Evolutionary conservation across 805 yeast genomes (phyloP).

Genomic region (Ogataea chonburiensis): DNA sequence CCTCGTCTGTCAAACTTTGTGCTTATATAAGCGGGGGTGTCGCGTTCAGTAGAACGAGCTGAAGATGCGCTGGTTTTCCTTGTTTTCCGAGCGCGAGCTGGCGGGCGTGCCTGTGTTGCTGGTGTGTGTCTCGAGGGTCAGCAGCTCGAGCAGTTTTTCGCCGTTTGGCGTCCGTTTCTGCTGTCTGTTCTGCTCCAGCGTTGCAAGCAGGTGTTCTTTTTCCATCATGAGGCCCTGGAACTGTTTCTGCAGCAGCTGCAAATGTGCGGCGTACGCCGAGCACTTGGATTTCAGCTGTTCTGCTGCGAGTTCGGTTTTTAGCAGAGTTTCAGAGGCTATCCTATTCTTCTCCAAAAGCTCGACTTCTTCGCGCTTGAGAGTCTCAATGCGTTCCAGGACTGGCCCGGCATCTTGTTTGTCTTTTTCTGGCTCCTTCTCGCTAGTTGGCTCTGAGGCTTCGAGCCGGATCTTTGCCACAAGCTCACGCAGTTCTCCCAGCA

Average conservation of each 20-base stretch:
- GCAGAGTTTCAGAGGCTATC: constrained; percentile 2
- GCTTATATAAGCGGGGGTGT: constrained; percentile 2
- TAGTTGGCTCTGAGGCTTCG: too few species aligned
- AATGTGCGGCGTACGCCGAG: constrained; percentile 5
- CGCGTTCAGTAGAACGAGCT: constrained; percentile 8
- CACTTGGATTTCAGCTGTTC: constrained; percentile 5
- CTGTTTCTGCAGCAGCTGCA: constrained; percentile 9
- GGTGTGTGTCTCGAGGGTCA: background rate
- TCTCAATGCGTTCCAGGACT: constrained; percentile 1
- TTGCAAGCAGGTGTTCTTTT: constrained; percentile 14
- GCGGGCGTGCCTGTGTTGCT: background rate
- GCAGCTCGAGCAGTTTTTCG: constrained; percentile 10
- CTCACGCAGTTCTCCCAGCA: constrained; percentile 3
- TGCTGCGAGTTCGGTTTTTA: constrained; percentile 4
- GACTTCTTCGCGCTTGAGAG: background rate
- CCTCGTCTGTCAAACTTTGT: constrained; percentile 2
- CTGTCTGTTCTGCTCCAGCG: constrained; percentile 5
- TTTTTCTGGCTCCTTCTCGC: background rate
- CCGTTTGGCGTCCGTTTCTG: constrained; percentile 3
- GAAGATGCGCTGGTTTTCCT: constrained; percentile 9
- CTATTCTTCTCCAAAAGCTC: constrained; percentile 7
- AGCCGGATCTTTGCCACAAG: background rate
- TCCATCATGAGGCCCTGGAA: constrained; percentile 7
- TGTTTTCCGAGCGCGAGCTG: constrained; percentile 8
- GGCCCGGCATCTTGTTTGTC: background rate